Evolutionary conservation across 306 rosid species (phyloP), one percentile per base, ranked within the genome.

Genomic region (Vigna nakashimae): DNA sequence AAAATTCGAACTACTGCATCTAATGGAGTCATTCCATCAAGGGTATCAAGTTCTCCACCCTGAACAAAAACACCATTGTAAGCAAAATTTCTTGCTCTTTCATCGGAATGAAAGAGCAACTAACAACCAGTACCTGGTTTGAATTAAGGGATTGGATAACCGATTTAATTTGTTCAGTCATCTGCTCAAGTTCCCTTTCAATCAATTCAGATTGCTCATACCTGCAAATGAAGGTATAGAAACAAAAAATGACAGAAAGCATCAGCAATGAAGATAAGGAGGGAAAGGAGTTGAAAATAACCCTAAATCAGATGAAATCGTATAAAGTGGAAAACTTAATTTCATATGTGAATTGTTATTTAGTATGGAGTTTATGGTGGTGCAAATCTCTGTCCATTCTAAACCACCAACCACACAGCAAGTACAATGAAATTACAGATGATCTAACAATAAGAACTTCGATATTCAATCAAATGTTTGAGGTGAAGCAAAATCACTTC

Each of bases 121-220:
- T 74, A 17, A 40, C 62, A 74, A 71, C 72, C 48, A 34, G 76
- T 83, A 94, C 98, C 96, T 92, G 98, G 93, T 77, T 94, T 12
- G 93, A 88, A 79, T 94, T 94, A 71, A 94, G 88, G 80, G 97
- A 84, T 81, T 89, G 88, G 79, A 94, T 94, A 70, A 90, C 86
- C 80, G 97, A 85, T 84, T 92, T 94, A 77, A 92, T 94, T 75
- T 94, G 97, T 60, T 92, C 97, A 42, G 97, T 89, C 97, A 94
- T 93, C 86, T 94, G 97, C 86, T 94, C 97, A 45, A 92, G 82
- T 75, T 90, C 98, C 85, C 95, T 89, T 85, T 94, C 98, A 71
- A 94, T 83, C 77, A 88, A 80, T 88, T 94, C 98, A 79, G 95
- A 86, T 72, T 92, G 98, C 79, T 90, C 98, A 62, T 94, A 94